Conservation (phyloP, 1,284 basidiomycete species). For the Anthracocystis setariae region DNA sequence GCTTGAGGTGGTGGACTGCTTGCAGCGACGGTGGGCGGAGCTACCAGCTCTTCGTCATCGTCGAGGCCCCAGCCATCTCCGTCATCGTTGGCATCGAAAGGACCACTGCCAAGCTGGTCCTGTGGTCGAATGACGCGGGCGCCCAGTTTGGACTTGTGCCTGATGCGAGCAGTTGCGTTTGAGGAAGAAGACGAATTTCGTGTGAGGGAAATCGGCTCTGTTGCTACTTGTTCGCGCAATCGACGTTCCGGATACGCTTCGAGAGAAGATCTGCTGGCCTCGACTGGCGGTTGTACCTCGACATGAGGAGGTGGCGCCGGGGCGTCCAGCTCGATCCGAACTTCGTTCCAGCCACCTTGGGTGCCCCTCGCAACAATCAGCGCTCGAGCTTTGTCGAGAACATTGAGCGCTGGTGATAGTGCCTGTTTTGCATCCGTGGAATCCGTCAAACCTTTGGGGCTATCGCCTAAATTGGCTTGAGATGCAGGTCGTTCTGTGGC, state of each 20-base stretch:
- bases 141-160: conserved; percentile 43
- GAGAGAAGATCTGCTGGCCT: conserved; percentile 16
- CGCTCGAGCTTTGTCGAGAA: conserved; percentile 31
- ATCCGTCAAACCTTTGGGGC: background rate
- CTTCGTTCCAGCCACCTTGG: conserved; percentile 40
- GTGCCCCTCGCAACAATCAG: conserved; percentile 26
- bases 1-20: background rate
- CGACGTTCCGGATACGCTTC: conserved; percentile 18
- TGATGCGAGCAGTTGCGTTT: conserved; percentile 17
- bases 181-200: conserved; percentile 41
- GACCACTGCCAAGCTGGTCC: conserved; percentile 58
- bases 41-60: conserved; percentile 33
- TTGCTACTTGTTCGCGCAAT: conserved; percentile 14
- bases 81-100: conserved; percentile 51
- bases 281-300: background rate
- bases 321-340: conserved; percentile 28
- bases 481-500: background rate
- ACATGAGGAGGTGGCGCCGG: conserved; percentile 23
- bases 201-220: conserved; percentile 20
- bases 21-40: background rate
- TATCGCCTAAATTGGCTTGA: background rate
- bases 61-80: conserved; percentile 55
- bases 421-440: background rate
- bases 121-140: conserved; percentile 51
- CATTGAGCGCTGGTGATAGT: conserved; percentile 26